These are phyloP conservation scores for Mortierella alpina DNA, from an alignment of 192 early-diverging fungal species.

Conservation along the genomic window DNA sequence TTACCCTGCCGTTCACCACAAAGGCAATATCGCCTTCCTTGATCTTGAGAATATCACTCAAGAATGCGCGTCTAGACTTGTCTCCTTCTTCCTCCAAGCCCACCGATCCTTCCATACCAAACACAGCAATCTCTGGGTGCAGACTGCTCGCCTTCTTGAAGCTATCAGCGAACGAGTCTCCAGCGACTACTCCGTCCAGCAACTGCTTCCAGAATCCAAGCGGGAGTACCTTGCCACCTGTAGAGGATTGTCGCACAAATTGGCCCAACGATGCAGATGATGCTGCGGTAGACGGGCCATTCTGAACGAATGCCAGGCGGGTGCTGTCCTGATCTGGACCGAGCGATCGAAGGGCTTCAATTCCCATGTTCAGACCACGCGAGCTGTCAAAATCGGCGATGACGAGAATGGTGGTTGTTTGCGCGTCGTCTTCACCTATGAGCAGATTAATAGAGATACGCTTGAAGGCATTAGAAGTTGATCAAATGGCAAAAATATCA, in stretches of 20 bases:
- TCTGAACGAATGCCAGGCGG: slow-evolving; percentile 67
- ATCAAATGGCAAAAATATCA: not conserved
- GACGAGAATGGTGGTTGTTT: slow-evolving; percentile 27
- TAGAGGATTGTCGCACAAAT: slow-evolving; percentile 36
- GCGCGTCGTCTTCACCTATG: not conserved
- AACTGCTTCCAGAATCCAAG: slow-evolving; percentile 45
- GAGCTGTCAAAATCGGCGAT: slow-evolving; percentile 65
- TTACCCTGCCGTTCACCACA: slow-evolving; percentile 74
- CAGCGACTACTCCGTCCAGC: slow-evolving; percentile 4
- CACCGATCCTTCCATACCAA: slow-evolving; percentile 25
- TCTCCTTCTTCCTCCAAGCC: slow-evolving; percentile 22
- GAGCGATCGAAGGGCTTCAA: slow-evolving; percentile 60
- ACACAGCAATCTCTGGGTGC: slow-evolving; percentile 28
- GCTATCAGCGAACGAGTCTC: slow-evolving; percentile 4
- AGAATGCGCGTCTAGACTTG: slow-evolving; percentile 10
- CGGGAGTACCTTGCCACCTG: slow-evolving; percentile 22
- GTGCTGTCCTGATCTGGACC: slow-evolving; percentile 39
- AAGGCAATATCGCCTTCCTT: slow-evolving; percentile 44
- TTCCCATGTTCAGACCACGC: slow-evolving; percentile 62
- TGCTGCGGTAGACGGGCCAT: slow-evolving; percentile 36
- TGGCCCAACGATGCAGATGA: slow-evolving; percentile 12
- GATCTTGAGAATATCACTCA: slow-evolving; percentile 20
- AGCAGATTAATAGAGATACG: not conserved
- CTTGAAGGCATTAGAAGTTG: not conserved
- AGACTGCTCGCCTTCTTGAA: slow-evolving; percentile 1